Evolutionary conservation across 2,329 filamentous ascomycete species (phyloP).

Genomic region (Cladophialophora bantiana): DNA sequence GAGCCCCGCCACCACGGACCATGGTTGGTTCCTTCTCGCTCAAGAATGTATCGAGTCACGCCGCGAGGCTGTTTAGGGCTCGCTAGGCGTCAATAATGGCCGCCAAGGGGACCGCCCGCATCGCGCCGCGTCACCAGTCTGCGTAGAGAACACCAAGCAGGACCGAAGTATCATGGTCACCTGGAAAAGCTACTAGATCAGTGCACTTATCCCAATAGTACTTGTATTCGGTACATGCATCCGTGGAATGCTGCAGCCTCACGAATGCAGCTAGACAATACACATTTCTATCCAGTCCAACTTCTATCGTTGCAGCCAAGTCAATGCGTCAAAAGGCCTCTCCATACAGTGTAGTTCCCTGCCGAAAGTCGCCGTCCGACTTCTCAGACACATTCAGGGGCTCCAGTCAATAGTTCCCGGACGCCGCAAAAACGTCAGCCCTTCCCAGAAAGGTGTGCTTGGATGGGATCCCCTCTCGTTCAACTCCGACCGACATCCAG

Average conservation of each 20-base stretch:
- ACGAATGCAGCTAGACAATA: not conserved
- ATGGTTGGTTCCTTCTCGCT: not conserved
- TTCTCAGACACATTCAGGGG: constrained; percentile 7
- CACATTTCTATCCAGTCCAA: constrained; percentile 13
- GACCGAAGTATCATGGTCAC: not conserved
- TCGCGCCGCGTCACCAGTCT: not conserved
- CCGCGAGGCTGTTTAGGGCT: not conserved
- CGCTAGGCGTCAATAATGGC: not conserved
- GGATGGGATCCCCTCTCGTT: not conserved
- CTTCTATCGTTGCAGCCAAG: constrained; percentile 5
- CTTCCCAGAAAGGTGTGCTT: not conserved
- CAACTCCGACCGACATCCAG: not conserved
- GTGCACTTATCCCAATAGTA: too few relatives aligned
- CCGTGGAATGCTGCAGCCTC: not conserved
- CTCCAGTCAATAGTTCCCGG: constrained; percentile 14
- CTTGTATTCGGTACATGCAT: too few relatives aligned
- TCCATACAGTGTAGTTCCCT: not conserved
- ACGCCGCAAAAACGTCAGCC: constrained; percentile 16
- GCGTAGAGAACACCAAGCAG: not conserved
- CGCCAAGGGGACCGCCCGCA: not conserved
- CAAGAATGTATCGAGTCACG: constrained; percentile 2
- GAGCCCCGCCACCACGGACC: not conserved
- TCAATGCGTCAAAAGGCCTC: constrained; percentile 4
- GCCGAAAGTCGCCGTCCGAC: not conserved
- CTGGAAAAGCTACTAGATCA: too few relatives aligned